Conservation (phyloP, 352 stramenopile genomes). For the Phytophthora palmivora region DNA sequence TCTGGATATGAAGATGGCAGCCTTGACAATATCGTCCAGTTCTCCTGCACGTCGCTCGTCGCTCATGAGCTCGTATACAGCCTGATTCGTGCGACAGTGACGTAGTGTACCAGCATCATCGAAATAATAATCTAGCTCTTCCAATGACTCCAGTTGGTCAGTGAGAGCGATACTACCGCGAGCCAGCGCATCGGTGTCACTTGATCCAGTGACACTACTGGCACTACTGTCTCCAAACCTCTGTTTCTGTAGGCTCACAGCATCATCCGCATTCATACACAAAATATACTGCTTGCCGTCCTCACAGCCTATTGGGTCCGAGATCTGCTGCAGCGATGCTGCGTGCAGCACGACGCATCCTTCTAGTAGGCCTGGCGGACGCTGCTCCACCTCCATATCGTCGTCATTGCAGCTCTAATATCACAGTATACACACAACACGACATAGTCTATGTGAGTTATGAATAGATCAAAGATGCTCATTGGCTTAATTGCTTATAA, state of each 20-base stretch:
- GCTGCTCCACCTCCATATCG: constrained; percentile 71
- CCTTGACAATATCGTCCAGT: constrained; percentile 83
- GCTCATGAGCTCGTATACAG: constrained; percentile 80
- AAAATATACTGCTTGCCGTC: constrained; percentile 84
- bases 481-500: constrained; percentile 8
- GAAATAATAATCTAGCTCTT: constrained; percentile 85
- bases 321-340: constrained; percentile 50
- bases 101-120: constrained; percentile 70
- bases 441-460: constrained; percentile 10
- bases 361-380: constrained; percentile 60
- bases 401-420: constrained; percentile 77
- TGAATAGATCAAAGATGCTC: not conserved
- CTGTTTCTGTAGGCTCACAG: constrained; percentile 57
- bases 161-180: constrained; percentile 57
- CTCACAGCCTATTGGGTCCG: constrained; percentile 47
- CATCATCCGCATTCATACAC: constrained; percentile 49
- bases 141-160: constrained; percentile 75
- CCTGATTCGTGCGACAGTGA: constrained; percentile 76
- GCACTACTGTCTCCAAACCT: constrained; percentile 40
- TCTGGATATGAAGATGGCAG: constrained; percentile 88
- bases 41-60: constrained; percentile 70
- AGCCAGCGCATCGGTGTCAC: constrained; percentile 17
- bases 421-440: constrained; percentile 9
- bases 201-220: constrained; percentile 21
- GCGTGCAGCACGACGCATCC: constrained; percentile 66